Evolutionary conservation across 2,329 filamentous ascomycete genomes (phyloP).

Genomic region (Fusarium sp.): DNA sequence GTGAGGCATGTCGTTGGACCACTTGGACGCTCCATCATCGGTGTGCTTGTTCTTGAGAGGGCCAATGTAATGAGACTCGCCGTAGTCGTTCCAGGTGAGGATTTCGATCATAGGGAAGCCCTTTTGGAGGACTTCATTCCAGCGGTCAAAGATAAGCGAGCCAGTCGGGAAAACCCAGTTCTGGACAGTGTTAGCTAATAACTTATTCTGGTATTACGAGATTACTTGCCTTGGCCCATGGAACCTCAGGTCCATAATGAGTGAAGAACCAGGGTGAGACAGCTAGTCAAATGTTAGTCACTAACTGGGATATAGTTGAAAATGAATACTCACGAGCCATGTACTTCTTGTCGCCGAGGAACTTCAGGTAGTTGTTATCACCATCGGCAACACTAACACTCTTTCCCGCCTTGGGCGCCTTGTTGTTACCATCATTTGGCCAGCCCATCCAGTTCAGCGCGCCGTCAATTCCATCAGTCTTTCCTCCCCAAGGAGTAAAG

Average conservation of each 20-base stretch:
- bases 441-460: conserved; percentile 63
- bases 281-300: conserved; percentile 37
- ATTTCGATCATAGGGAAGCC: conserved; percentile 62
- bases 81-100: conserved; percentile 64
- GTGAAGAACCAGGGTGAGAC: conserved; percentile 61
- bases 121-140: conserved; percentile 61
- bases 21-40: conserved; percentile 61
- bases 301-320: fast-evolving
- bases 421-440: conserved; percentile 61
- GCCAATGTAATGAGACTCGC: conserved; percentile 67
- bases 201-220: fast-evolving
- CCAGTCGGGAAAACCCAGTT: conserved; percentile 71
- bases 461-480: conserved; percentile 58
- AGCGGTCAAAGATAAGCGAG: conserved; percentile 69
- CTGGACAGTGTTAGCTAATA: conserved; percentile 60
- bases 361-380: conserved; percentile 52
- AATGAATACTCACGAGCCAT: conserved; percentile 54
- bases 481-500: conserved; percentile 58
- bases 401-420: conserved; percentile 58
- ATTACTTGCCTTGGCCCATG: conserved; percentile 25
- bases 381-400: conserved; percentile 58
- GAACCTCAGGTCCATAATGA: conserved; percentile 52
- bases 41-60: conserved; percentile 59
- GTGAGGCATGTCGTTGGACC: conserved; percentile 63
- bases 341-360: conserved; percentile 59